Base-by-base conservation (phyloP, 306 rosid genomes). In the Vigna radiata region DNA sequence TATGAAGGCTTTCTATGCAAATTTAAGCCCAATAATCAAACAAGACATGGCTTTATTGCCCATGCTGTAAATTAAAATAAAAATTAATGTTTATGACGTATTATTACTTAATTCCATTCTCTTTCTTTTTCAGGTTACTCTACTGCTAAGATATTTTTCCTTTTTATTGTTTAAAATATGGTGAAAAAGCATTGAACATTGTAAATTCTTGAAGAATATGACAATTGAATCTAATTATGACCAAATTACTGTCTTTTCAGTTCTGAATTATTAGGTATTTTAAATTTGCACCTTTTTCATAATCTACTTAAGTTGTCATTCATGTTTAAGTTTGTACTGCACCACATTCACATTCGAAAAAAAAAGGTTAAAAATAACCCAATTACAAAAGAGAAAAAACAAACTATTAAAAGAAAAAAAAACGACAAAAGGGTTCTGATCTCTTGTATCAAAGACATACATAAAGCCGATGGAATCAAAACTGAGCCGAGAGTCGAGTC, bases 381-480 rank as follows among this genome's bases (percentile, higher is more conserved):
- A 49, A 62, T 71, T 33, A 37, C 4, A 1, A 63, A 67, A 33
- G 36, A 33, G 19, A 49, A 29, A 29, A 4, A 7, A 19, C 11
- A 18, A 48, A 36, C 11, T 46, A 37, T 2, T 55, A 23, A 77
- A 78, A 37, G 60, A 16, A 0, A n/a, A 33, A 33, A 33, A 33
- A 33, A 72, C 25, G 18, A 61, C n/a, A 54, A 58, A 25, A 33
- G 48, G 65, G 67, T 84, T 62, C 76, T 60, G 66, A 11, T 17
- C 58, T 52, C 58, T 17, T 7, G 58, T 46, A 69, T 62, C 16
- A 23, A 37, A 64, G 68, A 62, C 36, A 53, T 16, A 68, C 36
- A 62, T 8, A 36, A 74, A 78, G 83, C 85, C 88, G 83, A 70
- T 39, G 3, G 19, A 69, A 64, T 61, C 85, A 81, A 85, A 85